Evolutionary conservation across 768 basidiomycete species (phyloP).

Genomic region (Tylopilus plumbeoviolaceoides): DNA sequence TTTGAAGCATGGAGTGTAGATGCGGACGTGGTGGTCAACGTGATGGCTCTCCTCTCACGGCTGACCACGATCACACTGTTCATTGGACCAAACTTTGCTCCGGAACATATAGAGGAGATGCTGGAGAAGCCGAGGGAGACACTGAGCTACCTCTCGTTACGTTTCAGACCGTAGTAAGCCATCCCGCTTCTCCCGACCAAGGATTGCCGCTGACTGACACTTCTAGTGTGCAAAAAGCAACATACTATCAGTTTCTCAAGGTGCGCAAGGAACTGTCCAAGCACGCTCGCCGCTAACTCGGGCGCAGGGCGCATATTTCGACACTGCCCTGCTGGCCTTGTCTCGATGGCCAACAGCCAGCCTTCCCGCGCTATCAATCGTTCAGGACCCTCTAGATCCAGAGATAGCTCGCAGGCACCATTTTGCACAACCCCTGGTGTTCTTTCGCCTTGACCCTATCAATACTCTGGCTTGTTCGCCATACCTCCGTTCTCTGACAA

Average conservation of each 20-base stretch:
- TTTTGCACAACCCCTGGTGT: slow-evolving; percentile 87
- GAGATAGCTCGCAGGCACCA: slow-evolving; percentile 31
- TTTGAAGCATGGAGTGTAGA: slow-evolving; percentile 68
- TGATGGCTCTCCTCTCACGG: slow-evolving; percentile 54
- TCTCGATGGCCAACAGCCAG: slow-evolving; percentile 53
- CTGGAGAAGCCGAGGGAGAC: slow-evolving; percentile 44
- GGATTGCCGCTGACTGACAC: not conserved
- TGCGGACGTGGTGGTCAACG: slow-evolving; percentile 68
- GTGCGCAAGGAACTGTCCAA: slow-evolving; percentile 28
- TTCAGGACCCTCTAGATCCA: slow-evolving; percentile 59
- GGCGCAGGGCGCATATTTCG: slow-evolving; percentile 75
- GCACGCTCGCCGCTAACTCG: not conserved
- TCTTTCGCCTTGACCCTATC: slow-evolving; percentile 66
- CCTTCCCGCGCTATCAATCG: slow-evolving; percentile 51
- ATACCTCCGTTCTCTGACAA: slow-evolving; percentile 40
- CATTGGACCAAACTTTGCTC: slow-evolving; percentile 73
- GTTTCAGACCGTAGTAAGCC: slow-evolving; percentile 82
- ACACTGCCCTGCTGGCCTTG: slow-evolving; percentile 60
- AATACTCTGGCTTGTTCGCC: slow-evolving; percentile 43
- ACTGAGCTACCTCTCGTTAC: slow-evolving; percentile 54
- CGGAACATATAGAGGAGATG: slow-evolving; percentile 77
- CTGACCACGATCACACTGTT: slow-evolving; percentile 53
- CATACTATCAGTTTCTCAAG: slow-evolving; percentile 80
- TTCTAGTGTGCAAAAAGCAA: slow-evolving; percentile 60
- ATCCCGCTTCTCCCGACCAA: not conserved